Percentiles rank a stretch among this genome's conserved stretches.
Evolutionary conservation across 345 rosid genomes (phyloP).

Genomic region (Cardamine occulta): DNA sequence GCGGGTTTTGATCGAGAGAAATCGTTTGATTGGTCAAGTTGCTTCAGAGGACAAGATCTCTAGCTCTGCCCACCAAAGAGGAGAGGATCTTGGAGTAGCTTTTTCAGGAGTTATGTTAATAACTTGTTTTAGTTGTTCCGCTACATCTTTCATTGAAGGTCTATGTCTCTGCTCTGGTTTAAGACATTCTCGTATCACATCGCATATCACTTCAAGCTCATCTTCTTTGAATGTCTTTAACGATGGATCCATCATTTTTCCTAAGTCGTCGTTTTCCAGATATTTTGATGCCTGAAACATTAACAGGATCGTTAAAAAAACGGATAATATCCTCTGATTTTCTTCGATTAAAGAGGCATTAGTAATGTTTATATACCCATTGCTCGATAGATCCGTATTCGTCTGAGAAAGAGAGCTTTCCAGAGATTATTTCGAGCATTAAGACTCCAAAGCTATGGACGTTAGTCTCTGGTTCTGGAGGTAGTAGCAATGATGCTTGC

Average conservation of each 20-base stretch:
- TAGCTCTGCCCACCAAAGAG: slow-evolving; percentile 99
- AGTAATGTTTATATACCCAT: slow-evolving; percentile 60
- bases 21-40: slow-evolving; percentile 47
- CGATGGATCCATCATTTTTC: slow-evolving; percentile 65
- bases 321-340: background rate
- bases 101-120: slow-evolving; percentile 74
- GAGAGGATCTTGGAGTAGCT: slow-evolving; percentile 92
- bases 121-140: slow-evolving; percentile 56
- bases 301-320: background rate
- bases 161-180: slow-evolving; percentile 57
- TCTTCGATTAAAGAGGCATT: background rate
- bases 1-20: background rate
- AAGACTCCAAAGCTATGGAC: slow-evolving; percentile 72
- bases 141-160: slow-evolving; percentile 68
- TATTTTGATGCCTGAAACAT: slow-evolving; percentile 67
- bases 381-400: slow-evolving; percentile 74
- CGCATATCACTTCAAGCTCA: slow-evolving; percentile 73
- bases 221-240: slow-evolving; percentile 71
- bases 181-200: slow-evolving; percentile 66
- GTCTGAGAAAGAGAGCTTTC: slow-evolving; percentile 69
- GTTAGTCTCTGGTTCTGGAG: slow-evolving; percentile 65
- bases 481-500: slow-evolving; percentile 56
- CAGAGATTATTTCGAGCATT: slow-evolving; percentile 85
- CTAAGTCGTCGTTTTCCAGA: slow-evolving; percentile 50
- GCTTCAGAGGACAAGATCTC: slow-evolving; percentile 92